Conservation (phyloP, 257 asterid genomes). For the Cruciata laevipes region DNA sequence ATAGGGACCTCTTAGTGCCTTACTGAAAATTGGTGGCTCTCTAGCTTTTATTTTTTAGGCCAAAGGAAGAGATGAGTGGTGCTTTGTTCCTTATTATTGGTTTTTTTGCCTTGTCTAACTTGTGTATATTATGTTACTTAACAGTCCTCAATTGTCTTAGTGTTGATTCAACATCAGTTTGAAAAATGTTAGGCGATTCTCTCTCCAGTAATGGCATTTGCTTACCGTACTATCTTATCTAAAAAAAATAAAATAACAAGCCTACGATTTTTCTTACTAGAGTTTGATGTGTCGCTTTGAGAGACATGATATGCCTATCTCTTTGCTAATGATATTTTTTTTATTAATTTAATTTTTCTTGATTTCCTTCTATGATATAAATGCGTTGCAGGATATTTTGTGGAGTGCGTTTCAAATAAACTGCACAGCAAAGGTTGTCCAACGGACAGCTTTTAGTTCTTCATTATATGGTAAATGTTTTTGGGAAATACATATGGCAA, state of each 20-base stretch:
- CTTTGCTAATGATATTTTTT: neutral
- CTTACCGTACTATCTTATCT: neutral
- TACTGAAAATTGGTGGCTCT: neutral
- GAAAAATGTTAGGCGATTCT: neutral
- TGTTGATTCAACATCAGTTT: neutral
- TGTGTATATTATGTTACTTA: neutral
- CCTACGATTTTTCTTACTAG: neutral
- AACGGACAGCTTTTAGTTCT: constrained; percentile 49
- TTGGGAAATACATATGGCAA: neutral
- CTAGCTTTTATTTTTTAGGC: neutral
- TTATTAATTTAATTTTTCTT: neutral
- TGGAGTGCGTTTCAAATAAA: constrained; percentile 49
- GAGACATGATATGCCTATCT: neutral
- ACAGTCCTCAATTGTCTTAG: neutral
- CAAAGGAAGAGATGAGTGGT: neutral
- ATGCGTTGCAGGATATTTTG: constrained; percentile 58
- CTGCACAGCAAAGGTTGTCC: constrained; percentile 61
- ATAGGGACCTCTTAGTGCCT: neutral
- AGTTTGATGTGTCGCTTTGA: neutral
- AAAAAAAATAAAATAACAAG: too few relatives aligned
- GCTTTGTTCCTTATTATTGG: neutral
- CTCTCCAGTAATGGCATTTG: neutral
- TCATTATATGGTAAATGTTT: constrained; percentile 55
- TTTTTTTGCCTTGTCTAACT: neutral
- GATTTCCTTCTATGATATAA: constrained; percentile 3